Evolutionary conservation across 305 asterid species (phyloP).

Genomic region (Fraxinus xanthoxyloides): DNA sequence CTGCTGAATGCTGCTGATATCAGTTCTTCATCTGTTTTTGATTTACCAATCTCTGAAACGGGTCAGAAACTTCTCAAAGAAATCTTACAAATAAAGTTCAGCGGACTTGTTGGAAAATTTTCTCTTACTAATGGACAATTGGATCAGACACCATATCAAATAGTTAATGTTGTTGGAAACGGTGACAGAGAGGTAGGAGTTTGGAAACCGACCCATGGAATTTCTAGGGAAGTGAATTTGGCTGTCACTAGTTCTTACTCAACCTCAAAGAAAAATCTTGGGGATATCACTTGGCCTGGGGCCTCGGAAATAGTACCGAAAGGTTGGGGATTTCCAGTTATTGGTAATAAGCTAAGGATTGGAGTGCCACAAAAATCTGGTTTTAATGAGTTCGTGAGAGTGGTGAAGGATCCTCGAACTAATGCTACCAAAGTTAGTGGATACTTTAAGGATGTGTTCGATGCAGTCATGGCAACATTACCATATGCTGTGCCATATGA

Average conservation of each 20-base stretch:
- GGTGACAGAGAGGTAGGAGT: conserved; percentile 29
- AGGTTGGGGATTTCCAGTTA: conserved; percentile 40
- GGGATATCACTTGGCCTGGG: conserved; percentile 54
- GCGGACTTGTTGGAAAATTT: conserved; percentile 42
- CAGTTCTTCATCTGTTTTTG: conserved; percentile 11
- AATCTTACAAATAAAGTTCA: conserved; percentile 25
- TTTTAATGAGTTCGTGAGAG: conserved; percentile 31
- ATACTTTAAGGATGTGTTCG: conserved; percentile 20
- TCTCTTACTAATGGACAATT: conserved; percentile 35
- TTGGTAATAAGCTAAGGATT: conserved; percentile 36
- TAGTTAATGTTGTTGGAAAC: conserved; percentile 40
- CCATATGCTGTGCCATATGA: conserved; percentile 14
- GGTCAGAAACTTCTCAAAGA: conserved; percentile 31
- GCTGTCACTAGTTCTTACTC: not conserved
- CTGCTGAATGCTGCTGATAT: not conserved
- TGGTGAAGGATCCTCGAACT: conserved; percentile 20
- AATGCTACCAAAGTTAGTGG: conserved; percentile 24
- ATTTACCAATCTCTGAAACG: conserved; percentile 22
- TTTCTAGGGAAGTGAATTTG: conserved; percentile 12
- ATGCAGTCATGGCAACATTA: conserved; percentile 5
- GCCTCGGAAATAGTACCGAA: conserved; percentile 28
- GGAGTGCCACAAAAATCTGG: conserved; percentile 38
- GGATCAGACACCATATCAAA: conserved; percentile 33
- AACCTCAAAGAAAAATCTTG: conserved; percentile 3
- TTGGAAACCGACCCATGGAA: conserved; percentile 32